Evolutionary conservation across 768 basidiomycete species (phyloP), one percentile per base, ranked within the genome.

Genomic region (Rhodotorula graminis): DNA sequence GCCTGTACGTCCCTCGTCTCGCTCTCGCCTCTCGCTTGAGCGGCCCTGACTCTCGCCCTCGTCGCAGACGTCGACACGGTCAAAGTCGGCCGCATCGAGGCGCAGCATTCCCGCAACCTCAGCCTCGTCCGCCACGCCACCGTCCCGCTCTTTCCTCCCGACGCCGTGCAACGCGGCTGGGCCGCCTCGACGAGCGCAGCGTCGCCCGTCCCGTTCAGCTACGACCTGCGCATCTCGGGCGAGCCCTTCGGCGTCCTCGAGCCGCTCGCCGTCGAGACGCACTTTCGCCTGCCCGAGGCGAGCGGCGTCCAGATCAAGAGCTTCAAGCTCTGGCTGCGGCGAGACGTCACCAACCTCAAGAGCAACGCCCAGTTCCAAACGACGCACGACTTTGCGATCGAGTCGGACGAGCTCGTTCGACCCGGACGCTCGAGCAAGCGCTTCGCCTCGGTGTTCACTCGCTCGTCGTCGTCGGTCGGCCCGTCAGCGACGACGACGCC

Each of bases 141-240:
- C 7, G 16, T 19, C 27, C 23, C 59, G 3, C 27, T 29, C 12
- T 15, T n/a, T 44, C 44, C 59, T 2, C 11, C 40, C 19, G 16
- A 19, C 1, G 3, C 11, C 40, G 3, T 6, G 2, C 40, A 31
- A 19, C 33, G 19, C 58, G 14, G 37, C 23, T 59, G 58, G 58
- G n/a, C 40, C 5, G 6, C 58, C 19, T 9, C 33, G 12, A 23
- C 58, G 10, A 6, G 12, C 55, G 56, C 61, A 10, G 44, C 18
- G 25, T 14, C 29, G 31, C 62, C 62, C 3, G 29, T 64, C 40
- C 63, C 62, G 7, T 62, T 70, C 62, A 56, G 59, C 8, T 70
- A 60, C 63, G 46, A 50, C n/a, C n/a, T 70, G 40, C 69, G 69
- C 46, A 25, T 70, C 25, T n/a, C 69, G 29, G 64, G 53, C 49